Evolutionary conservation across 345 rosid species (phyloP).

Genomic region (Salix koriyanagi): DNA sequence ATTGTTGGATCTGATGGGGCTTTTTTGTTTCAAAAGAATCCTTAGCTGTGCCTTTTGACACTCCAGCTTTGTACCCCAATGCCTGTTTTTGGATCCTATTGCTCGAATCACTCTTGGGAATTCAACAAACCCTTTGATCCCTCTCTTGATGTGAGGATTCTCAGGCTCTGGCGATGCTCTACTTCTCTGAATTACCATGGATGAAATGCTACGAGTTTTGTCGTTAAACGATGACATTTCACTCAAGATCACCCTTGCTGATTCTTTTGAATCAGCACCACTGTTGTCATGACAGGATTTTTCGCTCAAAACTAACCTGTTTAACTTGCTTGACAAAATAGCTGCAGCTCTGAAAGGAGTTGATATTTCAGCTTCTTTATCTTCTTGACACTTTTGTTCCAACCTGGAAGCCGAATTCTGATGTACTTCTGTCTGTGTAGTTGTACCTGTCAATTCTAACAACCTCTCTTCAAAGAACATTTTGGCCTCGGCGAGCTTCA

Average conservation of each 20-base stretch:
- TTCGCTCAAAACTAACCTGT: conserved; percentile 25
- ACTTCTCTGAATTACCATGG: conserved; percentile 24
- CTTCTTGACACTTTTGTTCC: conserved; percentile 23
- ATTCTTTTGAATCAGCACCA: conserved; percentile 14
- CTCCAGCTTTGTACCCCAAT: conserved; percentile 80
- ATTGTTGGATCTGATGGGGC: conserved; percentile 39
- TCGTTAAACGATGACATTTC: conserved; percentile 22
- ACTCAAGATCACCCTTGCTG: conserved; percentile 9
- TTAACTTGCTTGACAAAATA: conserved; percentile 28
- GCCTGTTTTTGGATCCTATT: conserved; percentile 55
- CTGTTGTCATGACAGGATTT: conserved; percentile 12
- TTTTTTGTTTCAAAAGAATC: conserved; percentile 65
- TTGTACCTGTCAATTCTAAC: conserved; percentile 38
- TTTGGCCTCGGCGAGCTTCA: conserved; percentile 83
- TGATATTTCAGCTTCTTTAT: conserved; percentile 16
- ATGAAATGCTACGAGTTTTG: conserved; percentile 12
- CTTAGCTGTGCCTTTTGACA: conserved; percentile 75
- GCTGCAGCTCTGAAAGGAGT: conserved; percentile 20
- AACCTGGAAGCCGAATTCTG: background rate
- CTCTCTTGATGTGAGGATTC: conserved; percentile 82
- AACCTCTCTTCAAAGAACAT: conserved; percentile 64
- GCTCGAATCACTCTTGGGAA: conserved; percentile 73
- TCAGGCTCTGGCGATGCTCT: conserved; percentile 50
- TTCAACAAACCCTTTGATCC: conserved; percentile 83
- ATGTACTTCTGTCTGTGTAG: conserved; percentile 11